Conservation (phyloP, 2,329 filamentous ascomycete genomes). For the Scedosporium apiospermum region DNA sequence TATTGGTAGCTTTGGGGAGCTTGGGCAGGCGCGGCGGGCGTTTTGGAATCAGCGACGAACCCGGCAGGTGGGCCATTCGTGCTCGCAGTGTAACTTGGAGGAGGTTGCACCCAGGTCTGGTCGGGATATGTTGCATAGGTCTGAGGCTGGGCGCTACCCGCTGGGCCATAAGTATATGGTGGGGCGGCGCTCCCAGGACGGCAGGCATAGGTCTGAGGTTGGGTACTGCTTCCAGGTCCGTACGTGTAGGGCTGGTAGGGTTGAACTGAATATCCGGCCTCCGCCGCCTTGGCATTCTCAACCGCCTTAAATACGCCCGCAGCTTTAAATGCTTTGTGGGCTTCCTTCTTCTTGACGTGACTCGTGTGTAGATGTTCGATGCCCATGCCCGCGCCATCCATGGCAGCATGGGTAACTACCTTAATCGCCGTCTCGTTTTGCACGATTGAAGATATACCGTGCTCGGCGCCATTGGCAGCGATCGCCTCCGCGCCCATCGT, state of each 20-base stretch:
- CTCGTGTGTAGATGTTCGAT: slow-evolving; percentile 25
- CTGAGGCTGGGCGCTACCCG: neutral
- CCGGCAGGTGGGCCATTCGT: neutral
- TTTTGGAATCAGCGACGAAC: neutral
- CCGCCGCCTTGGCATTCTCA: slow-evolving; percentile 18
- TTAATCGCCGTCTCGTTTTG: slow-evolving; percentile 25
- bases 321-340: slow-evolving; percentile 20
- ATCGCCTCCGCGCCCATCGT: slow-evolving; percentile 24
- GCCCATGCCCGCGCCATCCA: slow-evolving; percentile 25
- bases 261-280: slow-evolving; percentile 13
- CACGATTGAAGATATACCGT: slow-evolving; percentile 18
- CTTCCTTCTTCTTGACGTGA: slow-evolving; percentile 24
- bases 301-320: slow-evolving; percentile 22
- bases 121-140: neutral
- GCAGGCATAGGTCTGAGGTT: neutral
- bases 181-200: neutral
- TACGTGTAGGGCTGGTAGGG: slow-evolving; percentile 10
- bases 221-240: neutral
- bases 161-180: neutral
- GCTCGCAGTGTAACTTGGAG: slow-evolving; percentile 6
- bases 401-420: slow-evolving; percentile 22
- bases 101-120: slow-evolving; percentile 2
- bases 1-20: neutral
- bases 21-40: neutral
- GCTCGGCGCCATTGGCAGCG: slow-evolving; percentile 23